Percentiles rank a stretch among this genome's conserved stretches.
Conservation (phyloP, 139 green algal species). For the Coccomyxa sp. region DNA sequence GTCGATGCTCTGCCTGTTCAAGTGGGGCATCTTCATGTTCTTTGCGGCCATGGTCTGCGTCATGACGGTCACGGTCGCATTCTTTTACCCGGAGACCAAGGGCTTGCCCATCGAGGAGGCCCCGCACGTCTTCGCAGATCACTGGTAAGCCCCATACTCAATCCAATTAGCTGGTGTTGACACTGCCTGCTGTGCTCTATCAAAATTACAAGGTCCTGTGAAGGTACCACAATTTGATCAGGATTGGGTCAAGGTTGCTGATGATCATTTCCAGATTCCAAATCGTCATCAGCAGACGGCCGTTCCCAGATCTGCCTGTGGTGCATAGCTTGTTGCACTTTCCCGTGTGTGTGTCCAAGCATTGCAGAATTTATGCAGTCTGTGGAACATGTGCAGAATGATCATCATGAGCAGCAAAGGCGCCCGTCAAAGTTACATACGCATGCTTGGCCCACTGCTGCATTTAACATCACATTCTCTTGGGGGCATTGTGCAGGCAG, state of each 20-base stretch:
- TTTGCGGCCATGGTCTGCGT: conserved; percentile 32
- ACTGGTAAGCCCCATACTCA: conserved; percentile 27
- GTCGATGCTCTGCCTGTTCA: conserved; percentile 30
- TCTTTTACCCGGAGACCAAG: conserved; percentile 59
- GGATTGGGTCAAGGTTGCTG: too few relatives aligned
- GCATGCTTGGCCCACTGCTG: too few relatives aligned
- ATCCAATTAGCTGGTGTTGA: neutral
- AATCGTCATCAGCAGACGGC: too few relatives aligned
- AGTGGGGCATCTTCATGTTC: conserved; percentile 30
- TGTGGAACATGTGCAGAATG: neutral
- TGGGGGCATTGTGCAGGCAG: too few relatives aligned
- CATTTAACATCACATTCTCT: neutral
- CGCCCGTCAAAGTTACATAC: neutral
- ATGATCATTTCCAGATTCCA: too few relatives aligned
- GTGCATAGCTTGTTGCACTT: too few relatives aligned
- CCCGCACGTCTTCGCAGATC: conserved; percentile 31
- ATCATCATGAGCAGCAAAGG: neutral
- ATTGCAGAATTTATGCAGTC: too few relatives aligned
- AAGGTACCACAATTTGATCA: too few relatives aligned
- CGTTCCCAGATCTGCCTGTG: too few relatives aligned
- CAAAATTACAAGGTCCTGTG: neutral
- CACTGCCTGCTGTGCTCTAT: neutral
- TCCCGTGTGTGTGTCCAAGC: too few relatives aligned
- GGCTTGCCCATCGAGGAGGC: conserved; percentile 51
- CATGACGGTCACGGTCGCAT: conserved; percentile 45